A percentile compares a stretch with the other conserved stretches of the same genome.
These are phyloP conservation scores for Spathaspora gorwiae DNA, from an alignment of 805 yeast species.

Conservation along the genomic window DNA sequence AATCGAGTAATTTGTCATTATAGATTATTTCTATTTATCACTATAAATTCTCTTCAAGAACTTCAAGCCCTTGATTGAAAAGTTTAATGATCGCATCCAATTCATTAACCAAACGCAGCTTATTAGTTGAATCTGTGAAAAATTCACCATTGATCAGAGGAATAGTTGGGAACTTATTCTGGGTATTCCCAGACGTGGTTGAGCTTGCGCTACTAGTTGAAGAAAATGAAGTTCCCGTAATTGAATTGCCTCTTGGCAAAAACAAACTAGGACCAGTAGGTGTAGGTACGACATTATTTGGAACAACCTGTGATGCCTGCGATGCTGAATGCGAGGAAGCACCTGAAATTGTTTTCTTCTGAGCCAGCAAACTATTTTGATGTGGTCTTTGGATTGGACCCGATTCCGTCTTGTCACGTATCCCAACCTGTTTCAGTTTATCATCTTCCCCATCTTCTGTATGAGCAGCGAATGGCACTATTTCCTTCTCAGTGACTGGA, in stretches of 20 bases:
- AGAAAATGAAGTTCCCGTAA: conserved; percentile 6
- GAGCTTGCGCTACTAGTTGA: background rate
- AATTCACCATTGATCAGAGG: conserved; percentile 34
- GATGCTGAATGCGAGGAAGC: background rate
- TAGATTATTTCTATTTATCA: background rate
- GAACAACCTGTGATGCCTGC: background rate
- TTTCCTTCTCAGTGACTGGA: conserved; percentile 63
- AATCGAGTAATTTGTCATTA: too few species aligned
- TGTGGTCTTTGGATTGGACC: conserved; percentile 3
- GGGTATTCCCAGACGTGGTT: background rate
- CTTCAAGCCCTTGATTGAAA: conserved; percentile 38
- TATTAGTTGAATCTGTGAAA: conserved; percentile 34
- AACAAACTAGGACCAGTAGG: conserved; percentile 1
- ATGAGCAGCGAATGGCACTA: conserved; percentile 3
- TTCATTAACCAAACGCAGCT: conserved; percentile 29
- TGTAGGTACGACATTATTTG: background rate
- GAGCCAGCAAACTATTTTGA: conserved; percentile 7
- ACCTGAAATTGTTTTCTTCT: conserved; percentile 1
- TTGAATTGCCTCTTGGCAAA: conserved; percentile 8
- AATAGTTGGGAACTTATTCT: conserved; percentile 28
- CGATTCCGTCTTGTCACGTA: background rate
- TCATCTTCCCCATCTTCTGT: conserved; percentile 9
- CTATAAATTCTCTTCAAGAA: conserved; percentile 27
- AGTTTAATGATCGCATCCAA: conserved; percentile 34
- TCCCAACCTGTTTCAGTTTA: conserved; percentile 7